Conservation (phyloP, 31 red algal species). For the Asparagopsis taxiformis region DNA sequence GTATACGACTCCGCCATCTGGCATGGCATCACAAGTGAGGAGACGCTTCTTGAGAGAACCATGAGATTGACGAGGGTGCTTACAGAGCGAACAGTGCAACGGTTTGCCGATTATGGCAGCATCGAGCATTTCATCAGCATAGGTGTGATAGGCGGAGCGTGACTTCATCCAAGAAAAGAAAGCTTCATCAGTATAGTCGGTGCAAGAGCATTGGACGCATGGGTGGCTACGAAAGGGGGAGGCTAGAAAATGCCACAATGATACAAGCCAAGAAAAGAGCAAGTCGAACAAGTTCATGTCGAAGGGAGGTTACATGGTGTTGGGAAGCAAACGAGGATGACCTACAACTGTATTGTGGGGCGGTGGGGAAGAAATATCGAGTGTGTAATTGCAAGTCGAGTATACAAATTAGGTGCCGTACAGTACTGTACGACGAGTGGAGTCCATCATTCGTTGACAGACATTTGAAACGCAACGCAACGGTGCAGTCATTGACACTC, state of each 20-base stretch:
- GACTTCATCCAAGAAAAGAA: slow-evolving; percentile 27
- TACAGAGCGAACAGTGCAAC: slow-evolving; percentile 29
- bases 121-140: slow-evolving; percentile 26
- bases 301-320: too few relatives aligned
- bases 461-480: too few relatives aligned
- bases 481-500: too few relatives aligned
- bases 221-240: slow-evolving; percentile 17
- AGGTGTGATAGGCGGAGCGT: slow-evolving; percentile 7
- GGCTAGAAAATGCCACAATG: not conserved
- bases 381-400: too few relatives aligned
- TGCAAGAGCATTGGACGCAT: slow-evolving; percentile 30
- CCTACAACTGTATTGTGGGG: too few relatives aligned
- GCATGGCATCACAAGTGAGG: slow-evolving; percentile 44
- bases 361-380: too few relatives aligned
- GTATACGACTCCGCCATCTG: slow-evolving; percentile 49
- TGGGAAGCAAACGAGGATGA: too few relatives aligned
- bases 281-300: not conserved
- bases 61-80: slow-evolving; percentile 27
- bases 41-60: slow-evolving; percentile 1
- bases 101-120: slow-evolving; percentile 14
- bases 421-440: too few relatives aligned
- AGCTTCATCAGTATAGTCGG: slow-evolving; percentile 31
- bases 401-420: too few relatives aligned
- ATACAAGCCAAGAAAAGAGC: not conserved
- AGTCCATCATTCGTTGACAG: too few relatives aligned